phyloP scores from a whole-genome alignment of 805 yeast genomes.

The Diddensiella caesifluorescens region DNA sequence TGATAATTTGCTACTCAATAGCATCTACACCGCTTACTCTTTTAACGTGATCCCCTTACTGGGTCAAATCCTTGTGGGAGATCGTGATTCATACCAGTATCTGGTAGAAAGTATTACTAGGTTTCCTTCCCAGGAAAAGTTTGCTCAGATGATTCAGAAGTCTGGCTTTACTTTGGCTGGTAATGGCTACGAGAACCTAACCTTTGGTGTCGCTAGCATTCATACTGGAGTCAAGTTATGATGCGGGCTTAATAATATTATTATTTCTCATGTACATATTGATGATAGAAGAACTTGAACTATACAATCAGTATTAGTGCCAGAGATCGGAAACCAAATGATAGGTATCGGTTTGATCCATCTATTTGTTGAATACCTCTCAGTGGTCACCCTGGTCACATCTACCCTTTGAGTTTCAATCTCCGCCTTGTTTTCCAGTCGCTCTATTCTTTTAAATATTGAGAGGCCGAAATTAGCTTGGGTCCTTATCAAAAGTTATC shows the following conservation, averaged over 20 bases:
- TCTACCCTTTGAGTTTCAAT: too few species aligned
- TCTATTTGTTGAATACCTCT: too few species aligned
- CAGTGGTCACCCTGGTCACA: too few species aligned
- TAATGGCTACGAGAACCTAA: conserved; percentile 86
- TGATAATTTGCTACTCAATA: conserved; percentile 67
- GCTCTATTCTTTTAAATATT: too few species aligned
- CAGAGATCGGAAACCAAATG: too few species aligned
- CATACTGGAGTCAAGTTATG: conserved; percentile 90
- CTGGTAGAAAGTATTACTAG: conserved; percentile 88
- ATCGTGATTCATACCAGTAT: conserved; percentile 93
- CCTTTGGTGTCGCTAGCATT: conserved; percentile 93
- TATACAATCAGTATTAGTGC: too few species aligned
- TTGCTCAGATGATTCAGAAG: conserved; percentile 83
- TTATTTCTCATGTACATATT: background rate
- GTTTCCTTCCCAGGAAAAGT: conserved; percentile 89
- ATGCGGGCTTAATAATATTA: conserved; percentile 10
- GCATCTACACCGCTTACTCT: conserved; percentile 81
- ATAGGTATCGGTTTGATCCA: too few species aligned
- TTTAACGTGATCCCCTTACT: conserved; percentile 82
- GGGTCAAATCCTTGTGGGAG: conserved; percentile 95
- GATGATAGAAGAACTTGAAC: background rate
- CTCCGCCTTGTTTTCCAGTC: too few species aligned
- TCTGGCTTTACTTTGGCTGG: conserved; percentile 94
- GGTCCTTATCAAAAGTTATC: too few species aligned
- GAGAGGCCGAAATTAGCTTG: too few species aligned